Percentiles rank a stretch among this genome's conserved stretches.
phyloP scores from a whole-genome alignment of 2,329 filamentous ascomycete species.

The Exophiala calicioides region DNA sequence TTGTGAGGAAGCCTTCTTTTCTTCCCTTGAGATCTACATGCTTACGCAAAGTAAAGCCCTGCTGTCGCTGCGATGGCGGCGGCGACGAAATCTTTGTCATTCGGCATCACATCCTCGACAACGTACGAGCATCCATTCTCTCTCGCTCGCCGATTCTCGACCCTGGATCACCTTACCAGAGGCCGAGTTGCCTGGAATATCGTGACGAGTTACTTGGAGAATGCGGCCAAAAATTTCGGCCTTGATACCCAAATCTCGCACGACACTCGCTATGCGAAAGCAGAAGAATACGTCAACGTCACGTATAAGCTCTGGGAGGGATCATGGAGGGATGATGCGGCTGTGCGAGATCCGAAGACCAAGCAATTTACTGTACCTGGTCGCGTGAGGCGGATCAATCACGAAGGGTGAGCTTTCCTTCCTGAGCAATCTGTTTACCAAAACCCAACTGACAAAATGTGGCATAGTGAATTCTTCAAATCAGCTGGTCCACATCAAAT shows the following conservation, averaged over 20 bases:
- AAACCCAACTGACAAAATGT: neutral
- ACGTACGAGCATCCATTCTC: conserved; percentile 71
- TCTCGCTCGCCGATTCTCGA: conserved; percentile 64
- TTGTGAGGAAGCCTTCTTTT: conserved; percentile 2
- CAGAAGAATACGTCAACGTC: conserved; percentile 58
- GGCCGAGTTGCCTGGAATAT: conserved; percentile 70
- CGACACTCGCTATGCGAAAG: conserved; percentile 65
- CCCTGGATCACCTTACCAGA: conserved; percentile 65
- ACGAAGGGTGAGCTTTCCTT: conserved; percentile 61
- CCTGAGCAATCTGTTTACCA: neutral
- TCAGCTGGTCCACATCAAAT: neutral
- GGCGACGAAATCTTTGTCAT: conserved; percentile 64
- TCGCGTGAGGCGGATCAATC: conserved; percentile 65
- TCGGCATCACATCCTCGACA: conserved; percentile 67
- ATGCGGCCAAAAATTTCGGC: conserved; percentile 64
- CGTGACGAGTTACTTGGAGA: conserved; percentile 66
- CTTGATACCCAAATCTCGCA: conserved; percentile 59
- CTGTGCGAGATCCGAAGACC: conserved; percentile 58
- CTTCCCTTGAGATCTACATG: neutral
- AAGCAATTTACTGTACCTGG: conserved; percentile 61
- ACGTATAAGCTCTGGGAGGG: conserved; percentile 36
- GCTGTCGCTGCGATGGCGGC: conserved; percentile 62
- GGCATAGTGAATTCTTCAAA: neutral
- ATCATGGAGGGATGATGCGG: conserved; percentile 44
- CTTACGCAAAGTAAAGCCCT: neutral